These are phyloP conservation scores for Aspergillus fijiensis DNA, from an alignment of 2,329 filamentous ascomycete genomes.

Conservation along the genomic window DNA sequence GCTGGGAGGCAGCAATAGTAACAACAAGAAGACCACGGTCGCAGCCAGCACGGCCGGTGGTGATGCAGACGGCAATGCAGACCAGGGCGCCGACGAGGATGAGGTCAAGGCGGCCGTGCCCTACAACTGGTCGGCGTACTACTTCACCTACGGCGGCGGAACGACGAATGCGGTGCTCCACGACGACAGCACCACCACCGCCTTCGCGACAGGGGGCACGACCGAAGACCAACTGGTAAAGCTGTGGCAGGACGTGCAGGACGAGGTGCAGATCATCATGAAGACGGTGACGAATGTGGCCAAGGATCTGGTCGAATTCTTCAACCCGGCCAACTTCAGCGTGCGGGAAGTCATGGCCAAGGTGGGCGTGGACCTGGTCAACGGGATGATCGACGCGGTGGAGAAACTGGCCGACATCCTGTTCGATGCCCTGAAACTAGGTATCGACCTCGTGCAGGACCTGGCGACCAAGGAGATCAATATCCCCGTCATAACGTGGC, in stretches of 20 bases:
- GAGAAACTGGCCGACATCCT: too few relatives aligned
- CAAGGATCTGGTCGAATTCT: too few relatives aligned
- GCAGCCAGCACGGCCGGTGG: neutral
- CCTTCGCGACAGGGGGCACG: neutral
- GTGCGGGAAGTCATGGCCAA: too few relatives aligned
- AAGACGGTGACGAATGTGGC: too few relatives aligned
- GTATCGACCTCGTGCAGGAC: too few relatives aligned
- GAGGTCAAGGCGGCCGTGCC: neutral
- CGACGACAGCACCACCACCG: neutral
- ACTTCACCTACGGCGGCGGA: neutral
- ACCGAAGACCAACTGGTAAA: neutral
- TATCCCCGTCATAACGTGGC: too few relatives aligned
- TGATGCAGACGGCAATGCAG: neutral
- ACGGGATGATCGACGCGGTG: too few relatives aligned
- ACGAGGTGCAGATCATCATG: too few relatives aligned
- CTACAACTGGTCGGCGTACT: neutral
- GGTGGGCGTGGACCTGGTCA: too few relatives aligned
- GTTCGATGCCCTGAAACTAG: too few relatives aligned
- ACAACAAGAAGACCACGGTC: neutral
- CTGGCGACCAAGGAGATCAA: too few relatives aligned
- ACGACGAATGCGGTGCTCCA: neutral
- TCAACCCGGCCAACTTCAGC: too few relatives aligned
- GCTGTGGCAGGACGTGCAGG: neutral
- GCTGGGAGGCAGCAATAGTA: neutral
- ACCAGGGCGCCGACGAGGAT: neutral